Conservation (phyloP, 2,329 filamentous ascomycete genomes). For the Penicillium occitanis region DNA sequence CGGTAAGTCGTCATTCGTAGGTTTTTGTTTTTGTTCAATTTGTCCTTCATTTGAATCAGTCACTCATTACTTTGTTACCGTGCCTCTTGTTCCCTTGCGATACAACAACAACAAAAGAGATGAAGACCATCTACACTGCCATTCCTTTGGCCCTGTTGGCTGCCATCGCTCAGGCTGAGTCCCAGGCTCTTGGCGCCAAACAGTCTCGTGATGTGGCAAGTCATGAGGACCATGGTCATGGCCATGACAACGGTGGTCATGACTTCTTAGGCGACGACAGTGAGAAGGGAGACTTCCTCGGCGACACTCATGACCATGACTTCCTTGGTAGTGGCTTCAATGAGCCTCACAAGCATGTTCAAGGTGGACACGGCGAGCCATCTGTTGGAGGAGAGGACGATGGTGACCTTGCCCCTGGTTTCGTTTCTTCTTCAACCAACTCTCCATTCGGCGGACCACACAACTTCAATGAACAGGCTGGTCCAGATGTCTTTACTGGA, state of each 20-base stretch:
- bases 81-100: conserved; percentile 14
- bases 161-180: conserved; percentile 32
- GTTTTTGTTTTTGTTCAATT: conserved; percentile 17
- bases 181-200: conserved; percentile 14
- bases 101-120: conserved; percentile 23
- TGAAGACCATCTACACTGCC: conserved; percentile 39
- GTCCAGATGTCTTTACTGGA: conserved; percentile 5
- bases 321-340: conserved; percentile 16
- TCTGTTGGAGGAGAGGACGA: neutral
- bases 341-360: neutral
- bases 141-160: conserved; percentile 39
- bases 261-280: conserved; percentile 16
- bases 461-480: conserved; percentile 13
- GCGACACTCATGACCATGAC: conserved; percentile 15
- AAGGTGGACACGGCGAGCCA: neutral
- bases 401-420: neutral
- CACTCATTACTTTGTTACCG: conserved; percentile 17
- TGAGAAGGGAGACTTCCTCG: conserved; percentile 14
- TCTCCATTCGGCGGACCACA: conserved; percentile 14
- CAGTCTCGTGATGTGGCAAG: conserved; percentile 1
- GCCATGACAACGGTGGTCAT: conserved; percentile 1
- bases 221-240: neutral
- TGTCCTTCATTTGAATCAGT: conserved; percentile 21
- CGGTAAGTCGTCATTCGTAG: conserved; percentile 16
- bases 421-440: neutral